These are phyloP conservation scores for Coccomyxa sp. DNA, from an alignment of 139 green algal genomes.

Conservation along the genomic window DNA sequence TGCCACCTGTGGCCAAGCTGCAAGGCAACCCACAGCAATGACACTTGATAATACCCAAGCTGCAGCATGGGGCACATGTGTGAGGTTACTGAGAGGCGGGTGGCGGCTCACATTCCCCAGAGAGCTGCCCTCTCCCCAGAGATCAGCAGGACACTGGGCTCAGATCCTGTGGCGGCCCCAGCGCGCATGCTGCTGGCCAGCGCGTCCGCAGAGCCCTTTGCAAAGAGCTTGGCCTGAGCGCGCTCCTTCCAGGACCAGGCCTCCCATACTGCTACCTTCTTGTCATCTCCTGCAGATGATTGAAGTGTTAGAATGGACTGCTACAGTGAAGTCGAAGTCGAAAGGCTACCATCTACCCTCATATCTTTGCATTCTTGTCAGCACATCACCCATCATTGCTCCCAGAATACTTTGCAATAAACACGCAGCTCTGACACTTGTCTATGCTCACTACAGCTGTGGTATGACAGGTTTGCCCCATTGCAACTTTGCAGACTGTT, in stretches of 20 bases:
- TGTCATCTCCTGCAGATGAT: conserved; percentile 37
- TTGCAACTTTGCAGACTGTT: neutral
- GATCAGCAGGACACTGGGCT: conserved; percentile 30
- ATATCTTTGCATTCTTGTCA: too few relatives aligned
- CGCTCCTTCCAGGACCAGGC: conserved; percentile 32
- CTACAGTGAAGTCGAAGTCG: too few relatives aligned
- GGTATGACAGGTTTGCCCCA: too few relatives aligned
- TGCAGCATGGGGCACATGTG: neutral
- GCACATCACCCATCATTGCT: too few relatives aligned
- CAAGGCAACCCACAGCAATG: too few relatives aligned
- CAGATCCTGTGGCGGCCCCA: conserved; percentile 15
- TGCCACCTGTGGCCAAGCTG: neutral
- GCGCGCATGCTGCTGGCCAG: conserved; percentile 28
- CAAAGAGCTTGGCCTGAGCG: conserved; percentile 24
- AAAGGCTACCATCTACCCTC: too few relatives aligned
- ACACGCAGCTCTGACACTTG: too few relatives aligned
- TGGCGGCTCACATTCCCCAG: conserved; percentile 13
- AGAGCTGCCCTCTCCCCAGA: conserved; percentile 21
- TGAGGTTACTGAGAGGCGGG: conserved; percentile 1
- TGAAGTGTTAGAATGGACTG: too few relatives aligned
- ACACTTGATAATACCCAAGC: too few relatives aligned
- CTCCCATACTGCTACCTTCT: conserved; percentile 38
- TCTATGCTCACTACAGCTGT: too few relatives aligned
- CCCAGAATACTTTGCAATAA: too few relatives aligned
- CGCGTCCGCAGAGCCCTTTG: conserved; percentile 29